Conservation (phyloP, 2,329 filamentous ascomycete species). For the Harringtonia lauricola region DNA sequence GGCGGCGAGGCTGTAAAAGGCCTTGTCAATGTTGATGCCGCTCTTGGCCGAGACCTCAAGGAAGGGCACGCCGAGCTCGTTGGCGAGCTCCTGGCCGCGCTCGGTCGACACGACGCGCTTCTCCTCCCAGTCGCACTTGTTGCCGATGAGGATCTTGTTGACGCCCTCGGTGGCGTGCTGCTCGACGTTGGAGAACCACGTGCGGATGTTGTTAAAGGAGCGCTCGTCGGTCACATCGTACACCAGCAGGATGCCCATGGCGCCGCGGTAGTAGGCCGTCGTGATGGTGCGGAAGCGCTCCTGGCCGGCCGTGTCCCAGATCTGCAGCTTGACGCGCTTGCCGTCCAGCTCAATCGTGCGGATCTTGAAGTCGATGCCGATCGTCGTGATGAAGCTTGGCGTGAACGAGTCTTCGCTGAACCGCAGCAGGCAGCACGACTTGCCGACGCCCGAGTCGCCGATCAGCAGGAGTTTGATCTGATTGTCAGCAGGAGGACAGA, state of each 20-base stretch:
- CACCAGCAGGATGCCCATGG: conserved; percentile 94
- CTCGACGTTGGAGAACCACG: conserved; percentile 98
- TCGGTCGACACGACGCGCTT: conserved; percentile 92
- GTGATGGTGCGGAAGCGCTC: conserved; percentile 98
- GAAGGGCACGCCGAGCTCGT: conserved; percentile 95
- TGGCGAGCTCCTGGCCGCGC: conserved; percentile 82
- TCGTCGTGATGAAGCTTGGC: conserved; percentile 95
- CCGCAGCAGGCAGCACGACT: conserved; percentile 91
- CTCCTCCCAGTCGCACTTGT: conserved; percentile 99
- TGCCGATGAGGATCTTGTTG: conserved; percentile 98
- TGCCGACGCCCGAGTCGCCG: conserved; percentile 91
- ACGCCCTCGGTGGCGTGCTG: conserved; percentile 97
- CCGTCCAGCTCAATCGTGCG: conserved; percentile 97
- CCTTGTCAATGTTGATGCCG: conserved; percentile 99
- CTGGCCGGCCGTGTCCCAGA: conserved; percentile 98
- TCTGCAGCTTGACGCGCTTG: conserved; percentile 97
- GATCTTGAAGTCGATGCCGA: conserved; percentile 99
- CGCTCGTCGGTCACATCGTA: conserved; percentile 97
- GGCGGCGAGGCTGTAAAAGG: conserved; percentile 86
- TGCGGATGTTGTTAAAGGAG: conserved; percentile 96
- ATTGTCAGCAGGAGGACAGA: conserved; percentile 1
- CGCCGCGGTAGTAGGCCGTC: conserved; percentile 94
- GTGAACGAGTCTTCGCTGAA: conserved; percentile 98
- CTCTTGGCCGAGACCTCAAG: conserved; percentile 97
- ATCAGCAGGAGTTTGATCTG: conserved; percentile 96